Percentiles rank a stretch among this genome's conserved stretches.
phyloP scores from a whole-genome alignment of 805 yeast genomes.

The Saccharomycopsis microspora region DNA sequence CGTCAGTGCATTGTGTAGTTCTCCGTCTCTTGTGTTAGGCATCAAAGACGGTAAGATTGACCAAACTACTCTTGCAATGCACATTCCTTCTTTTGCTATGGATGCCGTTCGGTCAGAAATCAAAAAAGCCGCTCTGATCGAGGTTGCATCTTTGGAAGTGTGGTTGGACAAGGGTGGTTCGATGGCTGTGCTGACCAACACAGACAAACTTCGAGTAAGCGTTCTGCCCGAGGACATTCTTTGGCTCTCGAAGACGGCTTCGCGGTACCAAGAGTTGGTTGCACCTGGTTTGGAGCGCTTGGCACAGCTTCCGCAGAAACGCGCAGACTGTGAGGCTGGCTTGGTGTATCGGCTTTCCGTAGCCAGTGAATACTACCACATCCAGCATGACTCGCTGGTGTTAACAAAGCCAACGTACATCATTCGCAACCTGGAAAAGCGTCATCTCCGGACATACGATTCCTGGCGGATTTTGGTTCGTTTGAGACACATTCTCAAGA shows the following conservation, averaged over 20 bases:
- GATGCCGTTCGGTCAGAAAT: not conserved
- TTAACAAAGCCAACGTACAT: constrained; percentile 82
- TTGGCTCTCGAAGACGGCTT: too few relatives aligned
- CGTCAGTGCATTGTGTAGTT: constrained; percentile 8
- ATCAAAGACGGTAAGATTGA: constrained; percentile 3
- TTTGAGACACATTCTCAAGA: constrained; percentile 58
- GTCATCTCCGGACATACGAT: constrained; percentile 69
- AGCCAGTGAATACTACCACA: constrained; percentile 38
- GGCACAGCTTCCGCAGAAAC: constrained; percentile 20
- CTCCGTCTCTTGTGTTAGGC: constrained; percentile 20
- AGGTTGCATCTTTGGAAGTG: constrained; percentile 17
- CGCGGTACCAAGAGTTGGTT: too few relatives aligned
- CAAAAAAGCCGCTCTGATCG: not conserved
- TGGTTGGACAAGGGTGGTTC: constrained; percentile 20
- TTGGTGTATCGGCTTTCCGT: constrained; percentile 31
- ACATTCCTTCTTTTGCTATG: not conserved
- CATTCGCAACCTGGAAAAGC: constrained; percentile 46
- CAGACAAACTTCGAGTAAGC: constrained; percentile 23
- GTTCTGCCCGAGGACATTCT: constrained; percentile 1
- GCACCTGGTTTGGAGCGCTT: constrained; percentile 22
- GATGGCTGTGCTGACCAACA: constrained; percentile 20
- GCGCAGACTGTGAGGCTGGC: constrained; percentile 21
- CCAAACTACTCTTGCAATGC: not conserved
- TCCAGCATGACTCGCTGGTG: constrained; percentile 80
- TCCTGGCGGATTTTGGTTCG: constrained; percentile 84